These are phyloP conservation scores for Ciborinia camelliae DNA, from an alignment of 2,329 filamentous ascomycete species.

Conservation along the genomic window DNA sequence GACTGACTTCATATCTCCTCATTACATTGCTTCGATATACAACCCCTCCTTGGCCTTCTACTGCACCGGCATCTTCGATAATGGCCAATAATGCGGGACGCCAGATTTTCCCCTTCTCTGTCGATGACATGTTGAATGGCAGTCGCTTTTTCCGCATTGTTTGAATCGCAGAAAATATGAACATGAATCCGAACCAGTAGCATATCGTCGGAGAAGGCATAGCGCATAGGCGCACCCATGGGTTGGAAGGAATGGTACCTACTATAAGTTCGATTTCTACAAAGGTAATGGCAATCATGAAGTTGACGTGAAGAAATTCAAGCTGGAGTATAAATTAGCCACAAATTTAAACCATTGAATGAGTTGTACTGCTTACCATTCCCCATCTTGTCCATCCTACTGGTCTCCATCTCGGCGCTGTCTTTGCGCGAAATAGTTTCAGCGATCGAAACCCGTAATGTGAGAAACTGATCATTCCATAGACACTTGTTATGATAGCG, in stretches of 20 bases:
- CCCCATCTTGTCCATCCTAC: conserved; percentile 34
- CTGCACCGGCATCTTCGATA: conserved; percentile 31
- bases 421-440: conserved; percentile 28
- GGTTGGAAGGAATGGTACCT: conserved; percentile 28
- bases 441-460: conserved; percentile 31
- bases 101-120: conserved; percentile 30
- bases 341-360: not conserved
- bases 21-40: conserved; percentile 29
- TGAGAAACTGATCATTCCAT: conserved; percentile 32
- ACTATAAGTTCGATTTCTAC: conserved; percentile 32
- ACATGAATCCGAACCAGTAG: conserved; percentile 31
- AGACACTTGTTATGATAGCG: conserved; percentile 31
- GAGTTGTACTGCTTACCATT: conserved; percentile 24
- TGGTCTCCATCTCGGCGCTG: conserved; percentile 28
- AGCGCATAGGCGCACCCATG: conserved; percentile 30
- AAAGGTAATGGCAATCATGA: conserved; percentile 29
- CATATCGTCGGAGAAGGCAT: conserved; percentile 34
- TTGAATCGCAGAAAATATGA: conserved; percentile 25
- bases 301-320: conserved; percentile 32
- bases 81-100: conserved; percentile 29
- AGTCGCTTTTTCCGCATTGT: conserved; percentile 25
- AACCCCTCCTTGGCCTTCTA: conserved; percentile 32
- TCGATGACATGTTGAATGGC: conserved; percentile 35
- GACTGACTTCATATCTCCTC: conserved; percentile 32
- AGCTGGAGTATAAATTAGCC: conserved; percentile 20